These are phyloP conservation scores for Botrytis galanthina DNA, from an alignment of 2,329 filamentous ascomycete genomes.

Conservation along the genomic window DNA sequence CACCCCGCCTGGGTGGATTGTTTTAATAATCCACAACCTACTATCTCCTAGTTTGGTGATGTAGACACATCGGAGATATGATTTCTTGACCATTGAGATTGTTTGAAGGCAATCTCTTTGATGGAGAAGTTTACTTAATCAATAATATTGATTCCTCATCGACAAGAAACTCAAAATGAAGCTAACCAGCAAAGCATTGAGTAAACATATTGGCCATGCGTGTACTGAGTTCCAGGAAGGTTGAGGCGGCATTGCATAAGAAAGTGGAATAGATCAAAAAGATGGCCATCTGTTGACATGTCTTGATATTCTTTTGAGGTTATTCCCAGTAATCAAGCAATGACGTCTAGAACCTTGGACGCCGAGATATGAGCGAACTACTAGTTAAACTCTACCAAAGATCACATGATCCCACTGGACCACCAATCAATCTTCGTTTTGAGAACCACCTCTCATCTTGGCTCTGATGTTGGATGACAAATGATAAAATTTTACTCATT, in stretches of 20 bases:
- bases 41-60: conserved; percentile 10
- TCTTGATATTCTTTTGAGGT: not conserved
- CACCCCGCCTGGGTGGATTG: not conserved
- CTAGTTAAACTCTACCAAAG: not conserved
- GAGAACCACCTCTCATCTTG: not conserved
- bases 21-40: not conserved
- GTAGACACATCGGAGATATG: conserved; percentile 1
- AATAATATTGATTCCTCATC: not conserved
- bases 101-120: not conserved
- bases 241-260: not conserved
- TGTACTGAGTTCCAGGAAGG: no score
- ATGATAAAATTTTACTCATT: not conserved
- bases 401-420: not conserved
- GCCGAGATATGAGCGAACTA: not conserved
- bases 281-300: not conserved
- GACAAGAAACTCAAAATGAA: not conserved
- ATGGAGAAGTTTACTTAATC: not conserved
- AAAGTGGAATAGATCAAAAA: not conserved
- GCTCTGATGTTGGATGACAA: not conserved
- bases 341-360: not conserved
- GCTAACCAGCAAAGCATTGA: not conserved
- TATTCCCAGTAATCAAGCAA: not conserved
- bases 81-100: not conserved
- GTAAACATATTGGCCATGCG: no score
- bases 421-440: not conserved